These are phyloP conservation scores for Austropuccinia psidii DNA, from an alignment of 1,284 basidiomycete genomes.

Conservation along the genomic window DNA sequence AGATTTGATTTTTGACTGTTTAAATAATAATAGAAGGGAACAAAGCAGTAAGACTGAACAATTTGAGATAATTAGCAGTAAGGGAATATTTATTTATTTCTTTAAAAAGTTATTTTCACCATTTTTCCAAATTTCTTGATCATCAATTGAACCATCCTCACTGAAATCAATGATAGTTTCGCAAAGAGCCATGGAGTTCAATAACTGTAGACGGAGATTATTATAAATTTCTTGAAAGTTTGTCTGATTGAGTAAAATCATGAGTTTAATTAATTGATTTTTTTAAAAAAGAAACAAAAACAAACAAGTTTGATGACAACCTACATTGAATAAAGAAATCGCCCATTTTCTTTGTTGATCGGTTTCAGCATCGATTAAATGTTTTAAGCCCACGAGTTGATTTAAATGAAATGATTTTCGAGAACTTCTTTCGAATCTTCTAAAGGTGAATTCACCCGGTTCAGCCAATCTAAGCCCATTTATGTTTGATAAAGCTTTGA, in stretches of 20 bases:
- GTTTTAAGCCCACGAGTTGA: slow-evolving; percentile 72
- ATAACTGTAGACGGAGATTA: slow-evolving; percentile 58
- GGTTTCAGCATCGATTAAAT: slow-evolving; percentile 76
- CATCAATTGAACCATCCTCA: slow-evolving; percentile 77
- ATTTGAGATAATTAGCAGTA: background rate
- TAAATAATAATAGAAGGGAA: background rate
- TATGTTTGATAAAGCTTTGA: slow-evolving; percentile 57
- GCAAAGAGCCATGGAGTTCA: slow-evolving; percentile 63
- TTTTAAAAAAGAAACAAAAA: background rate
- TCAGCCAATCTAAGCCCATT: slow-evolving; percentile 65
- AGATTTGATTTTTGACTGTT: background rate
- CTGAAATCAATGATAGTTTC: slow-evolving; percentile 87
- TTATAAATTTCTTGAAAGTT: slow-evolving; percentile 57
- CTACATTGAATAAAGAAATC: slow-evolving; percentile 59
- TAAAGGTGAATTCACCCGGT: slow-evolving; percentile 76
- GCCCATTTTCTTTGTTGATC: slow-evolving; percentile 68
- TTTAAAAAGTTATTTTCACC: slow-evolving; percentile 49
- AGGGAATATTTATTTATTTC: background rate
- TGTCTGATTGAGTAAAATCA: slow-evolving; percentile 53
- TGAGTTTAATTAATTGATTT: background rate
- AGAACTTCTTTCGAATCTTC: slow-evolving; percentile 67
- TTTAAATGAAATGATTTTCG: slow-evolving; percentile 59
- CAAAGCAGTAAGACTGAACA: background rate
- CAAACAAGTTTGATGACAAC: background rate
- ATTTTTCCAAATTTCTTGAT: slow-evolving; percentile 58